phyloP scores from a whole-genome alignment of 129 eudicot genomes.

The Solidago caesia region DNA sequence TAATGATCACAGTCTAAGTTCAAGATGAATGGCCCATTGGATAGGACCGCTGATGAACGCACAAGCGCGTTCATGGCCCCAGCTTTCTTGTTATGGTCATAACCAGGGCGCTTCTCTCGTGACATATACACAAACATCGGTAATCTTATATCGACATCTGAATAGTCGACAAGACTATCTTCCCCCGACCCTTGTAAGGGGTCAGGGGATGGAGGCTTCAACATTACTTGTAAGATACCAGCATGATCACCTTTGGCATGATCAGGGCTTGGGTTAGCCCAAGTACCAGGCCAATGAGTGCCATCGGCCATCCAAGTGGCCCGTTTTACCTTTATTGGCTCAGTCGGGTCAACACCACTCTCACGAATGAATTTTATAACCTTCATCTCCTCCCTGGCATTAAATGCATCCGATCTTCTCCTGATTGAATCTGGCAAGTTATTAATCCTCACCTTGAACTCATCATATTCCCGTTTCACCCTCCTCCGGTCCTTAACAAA shows the following conservation, averaged over 20 bases:
- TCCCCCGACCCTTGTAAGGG: conserved; percentile 51
- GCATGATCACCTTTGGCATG: conserved; percentile 89
- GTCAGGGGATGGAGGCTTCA: conserved; percentile 78
- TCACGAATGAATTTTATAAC: conserved; percentile 62
- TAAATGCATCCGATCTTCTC: conserved; percentile 9
- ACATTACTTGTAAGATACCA: conserved; percentile 91
- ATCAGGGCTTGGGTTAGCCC: conserved; percentile 53
- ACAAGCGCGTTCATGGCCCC: conserved; percentile 98
- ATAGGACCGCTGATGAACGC: conserved; percentile 71
- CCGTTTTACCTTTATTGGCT: conserved; percentile 58
- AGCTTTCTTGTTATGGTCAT: conserved; percentile 95
- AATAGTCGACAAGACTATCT: conserved; percentile 55
- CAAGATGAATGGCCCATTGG: conserved; percentile 85
- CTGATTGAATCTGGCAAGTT: conserved; percentile 2
- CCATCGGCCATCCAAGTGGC: conserved; percentile 99
- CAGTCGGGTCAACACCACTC: conserved; percentile 52
- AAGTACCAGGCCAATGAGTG: conserved; percentile 96
- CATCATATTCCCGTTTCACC: conserved; percentile 78
- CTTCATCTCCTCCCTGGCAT: conserved; percentile 78
- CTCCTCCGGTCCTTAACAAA: conserved; percentile 74
- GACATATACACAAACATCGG: conserved; percentile 95
- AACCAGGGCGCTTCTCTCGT: conserved; percentile 83
- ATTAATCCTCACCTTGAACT: conserved; percentile 37
- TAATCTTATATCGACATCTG: conserved; percentile 72
- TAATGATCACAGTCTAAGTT: conserved; percentile 89